phyloP scores from a whole-genome alignment of 208 protist genomes.

The Phytomonas sp. region DNA sequence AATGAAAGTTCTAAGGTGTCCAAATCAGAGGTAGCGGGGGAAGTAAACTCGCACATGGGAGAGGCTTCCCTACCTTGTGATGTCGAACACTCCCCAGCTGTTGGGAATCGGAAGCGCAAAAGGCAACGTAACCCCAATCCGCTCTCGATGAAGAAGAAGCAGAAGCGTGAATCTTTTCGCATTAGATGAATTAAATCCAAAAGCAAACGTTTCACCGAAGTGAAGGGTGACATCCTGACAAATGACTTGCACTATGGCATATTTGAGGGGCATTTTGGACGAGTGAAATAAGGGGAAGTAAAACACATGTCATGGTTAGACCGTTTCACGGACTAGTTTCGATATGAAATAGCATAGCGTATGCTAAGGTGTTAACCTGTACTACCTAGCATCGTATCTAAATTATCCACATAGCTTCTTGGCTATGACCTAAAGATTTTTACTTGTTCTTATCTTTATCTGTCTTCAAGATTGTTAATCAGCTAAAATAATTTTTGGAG shows the following conservation, averaged over 20 bases:
- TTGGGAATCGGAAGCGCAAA: slow-evolving; percentile 13
- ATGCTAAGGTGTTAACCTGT: background rate
- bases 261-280: background rate
- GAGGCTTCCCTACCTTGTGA: background rate
- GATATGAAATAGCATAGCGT: background rate
- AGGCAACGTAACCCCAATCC: slow-evolving; percentile 44
- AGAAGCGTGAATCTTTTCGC: slow-evolving; percentile 57
- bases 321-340: background rate
- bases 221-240: background rate
- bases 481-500: background rate
- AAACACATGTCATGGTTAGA: background rate
- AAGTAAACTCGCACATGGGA: background rate
- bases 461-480: background rate
- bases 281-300: background rate
- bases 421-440: background rate
- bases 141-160: slow-evolving; percentile 78
- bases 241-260: background rate
- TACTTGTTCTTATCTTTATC: background rate
- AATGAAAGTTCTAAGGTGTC: background rate
- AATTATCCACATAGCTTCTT: background rate
- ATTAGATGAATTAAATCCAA: slow-evolving; percentile 12
- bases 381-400: background rate
- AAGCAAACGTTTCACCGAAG: background rate
- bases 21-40: background rate
- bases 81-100: background rate